These are phyloP conservation scores for Blastobotrys americana DNA, from an alignment of 805 yeast genomes.

Conservation along the genomic window DNA sequence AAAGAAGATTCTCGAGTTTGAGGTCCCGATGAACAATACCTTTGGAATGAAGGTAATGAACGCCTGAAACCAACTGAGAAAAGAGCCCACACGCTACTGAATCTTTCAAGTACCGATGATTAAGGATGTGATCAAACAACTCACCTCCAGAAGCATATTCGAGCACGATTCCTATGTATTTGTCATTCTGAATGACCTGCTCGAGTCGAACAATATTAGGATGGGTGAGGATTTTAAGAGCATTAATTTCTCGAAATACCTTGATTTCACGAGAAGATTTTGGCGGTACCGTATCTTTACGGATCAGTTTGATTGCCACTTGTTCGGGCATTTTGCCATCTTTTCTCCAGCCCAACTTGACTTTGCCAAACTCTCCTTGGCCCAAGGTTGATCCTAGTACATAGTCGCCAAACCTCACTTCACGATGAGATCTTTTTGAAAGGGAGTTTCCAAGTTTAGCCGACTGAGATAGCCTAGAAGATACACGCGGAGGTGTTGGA, in stretches of 20 bases:
- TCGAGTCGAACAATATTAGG: constrained; percentile 90
- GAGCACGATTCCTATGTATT: constrained; percentile 90
- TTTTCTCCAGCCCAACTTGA: constrained; percentile 91
- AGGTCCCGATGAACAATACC: constrained; percentile 75
- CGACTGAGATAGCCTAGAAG: constrained; percentile 24
- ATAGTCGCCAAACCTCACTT: constrained; percentile 73
- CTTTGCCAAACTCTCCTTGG: constrained; percentile 98
- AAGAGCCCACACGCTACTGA: constrained; percentile 77
- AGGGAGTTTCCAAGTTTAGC: constrained; percentile 24
- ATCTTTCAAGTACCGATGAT: constrained; percentile 81
- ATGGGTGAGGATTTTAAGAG: constrained; percentile 68
- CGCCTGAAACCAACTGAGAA: constrained; percentile 91
- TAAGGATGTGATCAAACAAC: constrained; percentile 83
- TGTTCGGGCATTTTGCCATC: constrained; percentile 47
- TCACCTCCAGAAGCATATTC: constrained; percentile 98
- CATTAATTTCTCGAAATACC: constrained; percentile 88
- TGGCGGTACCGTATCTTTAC: constrained; percentile 80
- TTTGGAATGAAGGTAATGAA: constrained; percentile 76
- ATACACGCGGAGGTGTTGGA: constrained; percentile 20
- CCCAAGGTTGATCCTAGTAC: constrained; percentile 90
- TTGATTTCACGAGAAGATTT: constrained; percentile 82
- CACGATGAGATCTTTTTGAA: constrained; percentile 25
- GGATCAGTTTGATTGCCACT: constrained; percentile 83
- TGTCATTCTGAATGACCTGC: constrained; percentile 88
- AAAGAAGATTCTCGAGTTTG: constrained; percentile 62